Evolutionary conservation across 768 basidiomycete species (phyloP).

Genomic region (Pleurotus giganteus): DNA sequence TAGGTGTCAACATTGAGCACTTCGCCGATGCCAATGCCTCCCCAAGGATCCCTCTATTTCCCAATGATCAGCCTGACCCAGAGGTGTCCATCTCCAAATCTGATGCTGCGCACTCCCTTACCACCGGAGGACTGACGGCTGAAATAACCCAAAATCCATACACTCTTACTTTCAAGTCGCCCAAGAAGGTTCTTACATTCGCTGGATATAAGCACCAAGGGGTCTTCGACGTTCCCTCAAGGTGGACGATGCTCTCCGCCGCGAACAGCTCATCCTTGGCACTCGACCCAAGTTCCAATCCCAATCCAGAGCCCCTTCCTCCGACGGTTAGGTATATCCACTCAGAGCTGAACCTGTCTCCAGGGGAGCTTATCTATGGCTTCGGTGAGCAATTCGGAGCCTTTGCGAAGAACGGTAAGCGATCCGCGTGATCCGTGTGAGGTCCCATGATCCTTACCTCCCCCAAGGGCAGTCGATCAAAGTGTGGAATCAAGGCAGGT

Average conservation of each 20-base stretch:
- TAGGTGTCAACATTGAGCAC: slow-evolving; percentile 57
- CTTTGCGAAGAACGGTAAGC: slow-evolving; percentile 71
- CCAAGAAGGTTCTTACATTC: slow-evolving; percentile 41
- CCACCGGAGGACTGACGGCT: slow-evolving; percentile 49
- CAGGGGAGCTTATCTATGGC: slow-evolving; percentile 72
- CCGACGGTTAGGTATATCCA: slow-evolving; percentile 46
- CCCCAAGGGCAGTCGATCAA: slow-evolving; percentile 51
- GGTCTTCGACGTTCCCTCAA: slow-evolving; percentile 52
- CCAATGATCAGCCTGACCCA: slow-evolving; percentile 49
- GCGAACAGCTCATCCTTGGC: slow-evolving; percentile 56
- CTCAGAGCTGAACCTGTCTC: slow-evolving; percentile 62
- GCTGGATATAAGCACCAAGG: slow-evolving; percentile 56
- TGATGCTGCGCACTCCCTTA: slow-evolving; percentile 29
- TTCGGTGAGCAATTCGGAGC: slow-evolving; percentile 75
- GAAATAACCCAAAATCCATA: slow-evolving; percentile 60
- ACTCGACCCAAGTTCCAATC: slow-evolving; percentile 58
- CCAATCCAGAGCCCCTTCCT: slow-evolving; percentile 40
- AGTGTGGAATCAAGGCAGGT: slow-evolving; percentile 58
- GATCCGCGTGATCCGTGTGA: slow-evolving; percentile 19
- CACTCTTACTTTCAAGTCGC: slow-evolving; percentile 59
- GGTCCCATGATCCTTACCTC: neutral
- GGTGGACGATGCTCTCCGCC: slow-evolving; percentile 49
- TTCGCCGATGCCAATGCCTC: slow-evolving; percentile 42
- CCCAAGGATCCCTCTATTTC: slow-evolving; percentile 59
- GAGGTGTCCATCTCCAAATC: slow-evolving; percentile 36